Evolutionary conservation across 106 monocot genomes (phyloP).

Genomic region (Amphibolis antarctica): DNA sequence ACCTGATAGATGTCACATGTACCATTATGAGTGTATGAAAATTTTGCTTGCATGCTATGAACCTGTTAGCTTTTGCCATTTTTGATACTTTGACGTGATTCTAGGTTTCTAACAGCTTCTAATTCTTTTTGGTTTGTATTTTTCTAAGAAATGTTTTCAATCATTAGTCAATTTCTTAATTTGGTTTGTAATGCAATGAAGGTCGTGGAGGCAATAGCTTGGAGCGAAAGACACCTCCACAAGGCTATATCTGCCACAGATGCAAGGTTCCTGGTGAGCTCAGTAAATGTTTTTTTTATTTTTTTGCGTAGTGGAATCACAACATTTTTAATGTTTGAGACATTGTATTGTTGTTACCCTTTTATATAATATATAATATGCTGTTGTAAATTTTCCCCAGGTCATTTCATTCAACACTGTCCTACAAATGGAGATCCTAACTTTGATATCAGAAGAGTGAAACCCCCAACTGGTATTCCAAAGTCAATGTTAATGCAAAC

Average conservation of each 20-base stretch:
- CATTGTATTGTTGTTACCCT: no score
- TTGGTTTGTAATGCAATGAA: background rate
- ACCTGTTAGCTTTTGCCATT: no score
- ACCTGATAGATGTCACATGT: no score
- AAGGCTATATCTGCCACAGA: conserved; percentile 90
- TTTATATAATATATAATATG: no score
- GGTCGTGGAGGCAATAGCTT: conserved; percentile 17
- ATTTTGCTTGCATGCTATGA: no score
- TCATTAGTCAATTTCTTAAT: background rate
- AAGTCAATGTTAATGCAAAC: conserved; percentile 86
- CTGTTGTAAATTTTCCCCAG: conserved; percentile 18
- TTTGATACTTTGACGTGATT: no score
- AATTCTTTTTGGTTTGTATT: no score
- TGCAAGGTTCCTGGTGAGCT: conserved; percentile 85
- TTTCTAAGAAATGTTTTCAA: background rate
- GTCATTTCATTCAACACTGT: conserved; percentile 90
- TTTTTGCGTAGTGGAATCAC: background rate
- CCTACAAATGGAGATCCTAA: conserved; percentile 84
- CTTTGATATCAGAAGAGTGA: conserved; percentile 62
- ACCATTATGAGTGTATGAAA: no score
- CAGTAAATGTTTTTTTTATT: background rate
- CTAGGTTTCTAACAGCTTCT: no score
- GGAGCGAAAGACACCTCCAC: conserved; percentile 70
- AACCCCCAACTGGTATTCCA: conserved; percentile 87
- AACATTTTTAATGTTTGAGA: no score